Conservation (phyloP, 805 yeast species). For the Babjeviella inositovora region DNA sequence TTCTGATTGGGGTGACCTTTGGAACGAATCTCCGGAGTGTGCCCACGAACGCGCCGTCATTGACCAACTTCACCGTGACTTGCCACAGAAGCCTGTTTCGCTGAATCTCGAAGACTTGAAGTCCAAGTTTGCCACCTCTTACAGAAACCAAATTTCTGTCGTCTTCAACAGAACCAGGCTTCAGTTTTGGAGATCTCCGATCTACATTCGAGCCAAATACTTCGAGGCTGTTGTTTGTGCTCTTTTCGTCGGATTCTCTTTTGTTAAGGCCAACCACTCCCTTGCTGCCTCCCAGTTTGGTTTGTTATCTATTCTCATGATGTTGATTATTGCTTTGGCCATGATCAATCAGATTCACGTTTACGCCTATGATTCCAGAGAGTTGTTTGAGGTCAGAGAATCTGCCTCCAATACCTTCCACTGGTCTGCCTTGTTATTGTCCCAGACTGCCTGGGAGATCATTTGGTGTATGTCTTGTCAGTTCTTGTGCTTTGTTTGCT, state of each 20-base stretch:
- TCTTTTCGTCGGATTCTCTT: slow-evolving; percentile 34
- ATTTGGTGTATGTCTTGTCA: slow-evolving; percentile 29
- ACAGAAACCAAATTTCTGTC: slow-evolving; percentile 9
- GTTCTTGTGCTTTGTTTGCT: slow-evolving; percentile 21
- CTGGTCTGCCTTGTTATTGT: slow-evolving; percentile 22
- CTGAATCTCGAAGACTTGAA: slow-evolving; percentile 1
- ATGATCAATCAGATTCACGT: slow-evolving; percentile 11
- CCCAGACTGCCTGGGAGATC: slow-evolving; percentile 25
- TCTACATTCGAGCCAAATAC: slow-evolving; percentile 29
- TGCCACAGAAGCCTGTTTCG: slow-evolving; percentile 4
- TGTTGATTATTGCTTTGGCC: slow-evolving; percentile 18
- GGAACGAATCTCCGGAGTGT: slow-evolving; percentile 13
- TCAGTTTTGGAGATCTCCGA: slow-evolving; percentile 31
- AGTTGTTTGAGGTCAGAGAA: slow-evolving; percentile 26
- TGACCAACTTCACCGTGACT: slow-evolving; percentile 7
- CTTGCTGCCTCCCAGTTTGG: slow-evolving; percentile 24
- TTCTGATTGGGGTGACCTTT: slow-evolving; percentile 13
- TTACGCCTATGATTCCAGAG: slow-evolving; percentile 18
- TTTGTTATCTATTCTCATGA: slow-evolving; percentile 32
- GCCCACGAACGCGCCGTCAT: slow-evolving; percentile 10
- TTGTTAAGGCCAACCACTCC: slow-evolving; percentile 17
- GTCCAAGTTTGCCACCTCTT: slow-evolving; percentile 9
- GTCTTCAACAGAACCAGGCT: slow-evolving; percentile 18
- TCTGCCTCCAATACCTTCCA: slow-evolving; percentile 21
- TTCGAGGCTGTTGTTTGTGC: slow-evolving; percentile 23